These are phyloP conservation scores for Suhomyces wounanorum DNA, from an alignment of 1,139 yeast species.

Conservation along the genomic window DNA sequence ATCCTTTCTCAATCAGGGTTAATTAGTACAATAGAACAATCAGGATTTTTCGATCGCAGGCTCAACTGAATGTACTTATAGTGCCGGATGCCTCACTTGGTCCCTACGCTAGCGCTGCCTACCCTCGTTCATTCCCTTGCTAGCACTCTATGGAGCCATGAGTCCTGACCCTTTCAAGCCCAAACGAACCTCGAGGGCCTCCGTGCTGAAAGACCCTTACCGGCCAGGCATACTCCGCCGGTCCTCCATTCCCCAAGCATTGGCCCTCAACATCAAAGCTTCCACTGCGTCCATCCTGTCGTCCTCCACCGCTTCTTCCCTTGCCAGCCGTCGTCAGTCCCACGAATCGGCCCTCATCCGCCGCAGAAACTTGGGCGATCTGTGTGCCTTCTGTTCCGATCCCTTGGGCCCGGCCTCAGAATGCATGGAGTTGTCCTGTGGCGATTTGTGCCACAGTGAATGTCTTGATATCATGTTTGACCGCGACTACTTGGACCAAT, in stretches of 20 bases:
- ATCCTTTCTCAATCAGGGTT: constrained; percentile 11
- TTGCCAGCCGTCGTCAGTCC: constrained; percentile 8
- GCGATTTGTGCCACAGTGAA: constrained; percentile 33
- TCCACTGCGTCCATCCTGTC: constrained; percentile 11
- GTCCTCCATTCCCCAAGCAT: constrained; percentile 8
- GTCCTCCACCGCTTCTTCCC: constrained; percentile 8
- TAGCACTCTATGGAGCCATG: constrained; percentile 2
- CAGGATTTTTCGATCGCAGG: constrained; percentile 1
- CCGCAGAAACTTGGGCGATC: constrained; percentile 4
- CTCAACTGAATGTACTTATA: constrained; percentile 3
- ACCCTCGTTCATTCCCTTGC: constrained; percentile 1
- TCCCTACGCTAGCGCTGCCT: not conserved
- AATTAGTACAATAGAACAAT: constrained; percentile 8
- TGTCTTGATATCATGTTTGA: constrained; percentile 24
- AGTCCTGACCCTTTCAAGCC: constrained; percentile 3
- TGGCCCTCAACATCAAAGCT: constrained; percentile 10
- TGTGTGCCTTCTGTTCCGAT: constrained; percentile 36
- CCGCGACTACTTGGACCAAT: constrained; percentile 13
- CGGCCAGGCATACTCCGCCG: constrained; percentile 1
- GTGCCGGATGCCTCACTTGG: not conserved
- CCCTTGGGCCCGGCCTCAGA: constrained; percentile 26
- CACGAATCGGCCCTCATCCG: constrained; percentile 6
- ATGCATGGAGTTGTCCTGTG: constrained; percentile 29
- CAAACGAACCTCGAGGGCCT: constrained; percentile 3
- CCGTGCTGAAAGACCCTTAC: constrained; percentile 1